Evolutionary conservation across 768 basidiomycete genomes (phyloP), one percentile per base, ranked within the genome.

Genomic region (Boletellus sp.): DNA sequence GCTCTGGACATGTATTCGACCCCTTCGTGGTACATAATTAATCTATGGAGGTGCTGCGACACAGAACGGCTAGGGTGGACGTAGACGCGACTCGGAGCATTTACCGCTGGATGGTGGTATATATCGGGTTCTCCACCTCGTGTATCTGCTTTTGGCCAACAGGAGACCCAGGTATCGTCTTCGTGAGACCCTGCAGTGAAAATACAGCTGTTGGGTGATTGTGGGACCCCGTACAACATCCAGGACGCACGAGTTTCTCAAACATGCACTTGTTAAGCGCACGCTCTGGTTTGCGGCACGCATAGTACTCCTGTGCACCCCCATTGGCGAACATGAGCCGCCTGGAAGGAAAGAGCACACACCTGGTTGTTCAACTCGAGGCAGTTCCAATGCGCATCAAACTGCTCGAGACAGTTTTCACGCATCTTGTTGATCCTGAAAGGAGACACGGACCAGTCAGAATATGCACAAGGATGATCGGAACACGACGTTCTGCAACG

Each of bases 361-460:
- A 87, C 94, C 73, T 98, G 95, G 75, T 99, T 99, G 70, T 92
- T 89, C 63, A 77, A 72, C 71, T 99, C 96, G 54, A 99, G 70
- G 69, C 96, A 99, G 47, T 85, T 78, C 94, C 94, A 98, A 66
- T 99, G 96, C 23, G 80, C 77, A 55, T 96, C 84, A 59, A 91
- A 98, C 64, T 93, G 84, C 54, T 80, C 71, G 56, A 87, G 64
- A 69, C 96, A 99, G 70, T 90, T 87, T 72, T 94, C 90, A 45
- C 92, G 78, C 81, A 99, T 87, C 77, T 95, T 97, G 48, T 72
- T 83, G 45, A 99, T 90, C 56, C 96, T 99, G 51, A 17, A 6
- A 3, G 20, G 22, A 22, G 7, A 43, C 6, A 26, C 3, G n/a
- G n/a, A 37, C 42, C 15, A 34, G 35, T 38, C n/a, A 32, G 16